Base-by-base conservation (phyloP, 2,329 filamentous ascomycete genomes). In the Colletotrichum endophyticum region DNA sequence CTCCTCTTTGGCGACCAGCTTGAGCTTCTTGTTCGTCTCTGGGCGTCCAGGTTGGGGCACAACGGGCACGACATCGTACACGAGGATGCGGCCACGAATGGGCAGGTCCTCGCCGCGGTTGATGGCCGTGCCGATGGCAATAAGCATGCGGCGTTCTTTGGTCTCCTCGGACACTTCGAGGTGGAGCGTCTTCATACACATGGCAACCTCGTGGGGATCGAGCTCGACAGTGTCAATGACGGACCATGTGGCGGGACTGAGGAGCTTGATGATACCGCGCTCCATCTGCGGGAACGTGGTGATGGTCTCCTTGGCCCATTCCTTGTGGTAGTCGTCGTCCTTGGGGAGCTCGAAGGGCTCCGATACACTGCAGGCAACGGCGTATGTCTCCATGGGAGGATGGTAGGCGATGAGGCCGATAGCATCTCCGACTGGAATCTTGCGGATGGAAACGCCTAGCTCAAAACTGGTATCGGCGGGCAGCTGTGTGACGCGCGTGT, bases 151-250 rank as follows among this genome's bases (percentile, higher is more conserved):
- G 19, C 95, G 93, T 83, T 98, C 95, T 82, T 97, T 95, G 0
- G 96, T 98, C 39, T 94, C 92, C 85, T 99, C 97, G 0, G 96
- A 98, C 9, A 98, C 90, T 84, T 99, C 97, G 16, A 99, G 91
- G 71, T 94, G 94, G 53, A 99, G 89, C 6, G 94, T 94, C 83
- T 96, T 93, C 81, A 99, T 91, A 77, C 94, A 95, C 82, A 97
- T 93, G 16, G 98, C 89, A 15, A 92, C 91, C 85, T 98, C 96
- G 77, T 90, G 93, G 0, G 91, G 87, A 70, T 96, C 95, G 79
- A 98, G 89, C 59, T 92, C 88, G 69, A 96, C 88, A 28, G 90
- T 92, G 82, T 98, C 95, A 74, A 99, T 94, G 49, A 96, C 89
- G 1, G 91, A 91, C 92, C 95, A 96, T 6, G 92, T 95, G 62